These are phyloP conservation scores for Fusarium humuli DNA, from an alignment of 2,329 filamentous ascomycete genomes.

Conservation along the genomic window DNA sequence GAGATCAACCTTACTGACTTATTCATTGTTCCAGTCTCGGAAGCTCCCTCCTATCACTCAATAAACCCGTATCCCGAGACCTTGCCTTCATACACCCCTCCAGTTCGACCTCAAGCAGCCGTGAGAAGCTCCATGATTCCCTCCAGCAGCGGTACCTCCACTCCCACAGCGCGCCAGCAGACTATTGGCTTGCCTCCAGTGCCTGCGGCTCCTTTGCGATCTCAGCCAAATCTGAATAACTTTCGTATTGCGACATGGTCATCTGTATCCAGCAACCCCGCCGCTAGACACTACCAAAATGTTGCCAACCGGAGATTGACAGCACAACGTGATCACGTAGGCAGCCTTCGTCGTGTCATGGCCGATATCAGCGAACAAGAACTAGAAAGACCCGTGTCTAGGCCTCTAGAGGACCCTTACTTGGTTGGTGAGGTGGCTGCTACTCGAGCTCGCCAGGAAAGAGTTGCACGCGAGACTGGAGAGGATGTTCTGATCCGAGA, in stretches of 20 bases:
- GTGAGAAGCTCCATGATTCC: constrained; percentile 38
- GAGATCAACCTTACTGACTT: constrained; percentile 38
- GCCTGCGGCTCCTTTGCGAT: constrained; percentile 54
- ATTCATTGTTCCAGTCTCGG: constrained; percentile 62
- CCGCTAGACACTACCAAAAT: constrained; percentile 70
- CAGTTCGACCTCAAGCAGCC: constrained; percentile 28
- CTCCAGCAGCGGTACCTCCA: constrained; percentile 41
- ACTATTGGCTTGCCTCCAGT: constrained; percentile 64
- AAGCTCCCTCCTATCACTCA: constrained; percentile 73
- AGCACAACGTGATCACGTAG: constrained; percentile 53
- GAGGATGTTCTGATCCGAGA: constrained; percentile 67
- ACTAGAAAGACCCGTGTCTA: constrained; percentile 45
- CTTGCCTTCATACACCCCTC: constrained; percentile 64
- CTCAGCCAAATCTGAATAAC: constrained; percentile 59
- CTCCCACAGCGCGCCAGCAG: constrained; percentile 47
- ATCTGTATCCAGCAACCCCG: constrained; percentile 65
- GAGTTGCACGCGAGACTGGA: constrained; percentile 66
- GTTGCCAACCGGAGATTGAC: constrained; percentile 72
- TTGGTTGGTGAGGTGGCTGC: constrained; percentile 76
- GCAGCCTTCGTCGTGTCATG: constrained; percentile 44
- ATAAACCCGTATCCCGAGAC: constrained; percentile 60
- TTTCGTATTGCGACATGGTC: constrained; percentile 72
- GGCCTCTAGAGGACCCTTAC: constrained; percentile 74
- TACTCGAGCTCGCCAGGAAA: constrained; percentile 64
- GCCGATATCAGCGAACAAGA: constrained; percentile 33